Percentiles rank a stretch among this genome's conserved stretches.
Conservation (phyloP, 2,329 filamentous ascomycete genomes). For the Knufia fluminis region DNA sequence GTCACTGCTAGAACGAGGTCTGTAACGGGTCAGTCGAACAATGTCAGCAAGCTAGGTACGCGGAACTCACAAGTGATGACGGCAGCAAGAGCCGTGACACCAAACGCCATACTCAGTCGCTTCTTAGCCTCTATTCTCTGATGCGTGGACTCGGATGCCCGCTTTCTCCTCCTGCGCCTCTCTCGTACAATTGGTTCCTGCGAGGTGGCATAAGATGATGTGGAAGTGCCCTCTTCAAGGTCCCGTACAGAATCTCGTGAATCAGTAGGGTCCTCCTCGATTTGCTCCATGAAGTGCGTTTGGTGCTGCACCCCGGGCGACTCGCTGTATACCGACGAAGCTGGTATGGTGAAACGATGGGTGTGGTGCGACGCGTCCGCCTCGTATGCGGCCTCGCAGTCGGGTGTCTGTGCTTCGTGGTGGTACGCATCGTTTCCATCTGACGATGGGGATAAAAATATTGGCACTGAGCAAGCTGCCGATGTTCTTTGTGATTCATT, state of each 20-base stretch:
- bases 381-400: background rate
- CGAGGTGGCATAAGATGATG: background rate
- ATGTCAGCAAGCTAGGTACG: constrained; percentile 5
- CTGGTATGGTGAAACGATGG: background rate
- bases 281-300: background rate
- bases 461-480: constrained; percentile 6
- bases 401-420: background rate
- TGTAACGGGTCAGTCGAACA: constrained; percentile 28
- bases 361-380: background rate
- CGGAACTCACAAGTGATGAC: constrained; percentile 57
- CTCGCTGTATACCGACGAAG: constrained; percentile 6
- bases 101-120: constrained; percentile 56
- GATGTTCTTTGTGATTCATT: constrained; percentile 2
- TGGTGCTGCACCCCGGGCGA: constrained; percentile 1
- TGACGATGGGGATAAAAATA: constrained; percentile 6
- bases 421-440: background rate
- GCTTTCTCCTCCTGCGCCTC: background rate
- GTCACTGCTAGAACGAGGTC: constrained; percentile 66
- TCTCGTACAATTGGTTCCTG: background rate
- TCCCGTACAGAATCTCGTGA: background rate
- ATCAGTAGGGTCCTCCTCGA: background rate
- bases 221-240: constrained; percentile 1
- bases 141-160: constrained; percentile 1
- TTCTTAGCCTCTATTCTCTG: constrained; percentile 3
- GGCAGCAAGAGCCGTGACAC: constrained; percentile 50